These are phyloP conservation scores for Dissophora globulifera DNA, from an alignment of 192 early-diverging fungal species.

Conservation along the genomic window DNA sequence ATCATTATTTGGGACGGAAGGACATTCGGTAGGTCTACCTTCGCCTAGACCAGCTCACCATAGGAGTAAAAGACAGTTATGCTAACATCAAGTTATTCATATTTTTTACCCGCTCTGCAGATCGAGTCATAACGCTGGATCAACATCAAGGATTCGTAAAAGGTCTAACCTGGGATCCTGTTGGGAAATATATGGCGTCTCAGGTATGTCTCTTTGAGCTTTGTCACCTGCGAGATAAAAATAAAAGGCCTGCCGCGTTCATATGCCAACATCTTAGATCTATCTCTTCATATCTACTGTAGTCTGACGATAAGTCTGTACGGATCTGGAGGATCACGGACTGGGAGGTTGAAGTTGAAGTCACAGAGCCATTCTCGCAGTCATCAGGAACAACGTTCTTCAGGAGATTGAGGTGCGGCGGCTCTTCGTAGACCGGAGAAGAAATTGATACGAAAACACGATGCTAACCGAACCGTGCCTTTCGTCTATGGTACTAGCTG, in stretches of 20 bases:
- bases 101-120: no score
- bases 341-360: conserved; percentile 82
- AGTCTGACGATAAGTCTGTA: conserved; percentile 91
- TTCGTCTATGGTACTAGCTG: conserved; percentile 68
- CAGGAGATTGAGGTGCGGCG: conserved; percentile 76
- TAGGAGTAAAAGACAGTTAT: no score
- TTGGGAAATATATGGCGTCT: conserved; percentile 90
- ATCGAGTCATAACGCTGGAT: conserved; percentile 70
- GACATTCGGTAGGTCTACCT: conserved; percentile 71
- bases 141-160: conserved; percentile 92
- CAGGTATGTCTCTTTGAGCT: conserved; percentile 63
- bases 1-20: conserved; percentile 88
- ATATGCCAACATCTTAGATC: no score
- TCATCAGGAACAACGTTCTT: conserved; percentile 92
- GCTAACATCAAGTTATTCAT: no score
- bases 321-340: conserved; percentile 89
- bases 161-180: conserved; percentile 96
- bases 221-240: background rate
- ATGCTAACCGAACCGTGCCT: background rate
- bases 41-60: no score
- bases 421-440: no score
- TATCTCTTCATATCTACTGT: no score
- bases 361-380: conserved; percentile 77
- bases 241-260: no score
- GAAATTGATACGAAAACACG: background rate